A percentile compares a stretch with the other conserved stretches of the same genome.
phyloP scores from a whole-genome alignment of 495 filamentous ascomycete species.

The Podospora pseudopauciseta region DNA sequence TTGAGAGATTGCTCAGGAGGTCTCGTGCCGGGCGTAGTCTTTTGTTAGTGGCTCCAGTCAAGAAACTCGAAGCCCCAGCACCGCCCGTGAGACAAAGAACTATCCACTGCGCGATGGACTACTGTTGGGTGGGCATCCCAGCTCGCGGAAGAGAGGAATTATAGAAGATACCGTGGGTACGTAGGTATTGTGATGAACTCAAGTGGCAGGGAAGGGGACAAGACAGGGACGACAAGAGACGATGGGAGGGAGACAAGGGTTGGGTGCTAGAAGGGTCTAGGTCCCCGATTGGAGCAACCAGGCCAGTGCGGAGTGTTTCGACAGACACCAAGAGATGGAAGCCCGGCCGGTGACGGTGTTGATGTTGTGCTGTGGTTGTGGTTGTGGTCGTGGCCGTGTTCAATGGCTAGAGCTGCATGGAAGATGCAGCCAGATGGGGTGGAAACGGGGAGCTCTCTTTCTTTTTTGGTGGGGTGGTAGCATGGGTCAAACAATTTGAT shows the following conservation, averaged over 20 bases:
- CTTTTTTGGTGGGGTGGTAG: slow-evolving; percentile 26
- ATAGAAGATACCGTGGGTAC: no score
- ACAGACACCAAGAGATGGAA: slow-evolving; percentile 4
- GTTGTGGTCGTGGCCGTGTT: not conserved
- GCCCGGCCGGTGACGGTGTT: slow-evolving; percentile 14
- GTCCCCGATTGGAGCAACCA: not conserved
- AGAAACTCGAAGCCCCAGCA: not conserved
- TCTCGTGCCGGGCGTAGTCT: slow-evolving; percentile 3
- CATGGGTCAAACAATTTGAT: slow-evolving; percentile 23
- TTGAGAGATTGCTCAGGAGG: not conserved
- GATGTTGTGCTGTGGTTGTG: slow-evolving; percentile 17
- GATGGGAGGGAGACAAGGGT: not conserved
- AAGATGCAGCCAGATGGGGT: not conserved
- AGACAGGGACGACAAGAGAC: slow-evolving; percentile 1
- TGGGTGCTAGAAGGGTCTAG: not conserved
- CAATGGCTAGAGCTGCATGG: not conserved
- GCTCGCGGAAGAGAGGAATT: slow-evolving; percentile 6
- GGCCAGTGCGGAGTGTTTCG: not conserved
- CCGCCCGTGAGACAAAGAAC: slow-evolving; percentile 2
- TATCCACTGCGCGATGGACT: not conserved
- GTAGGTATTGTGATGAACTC: no score
- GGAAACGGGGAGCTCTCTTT: not conserved
- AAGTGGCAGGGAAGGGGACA: slow-evolving; percentile 1
- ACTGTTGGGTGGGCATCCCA: not conserved
- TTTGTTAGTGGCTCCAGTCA: slow-evolving; percentile 3